These are phyloP conservation scores for Pinus taeda DNA, from an alignment of 75 land plant species.

Conservation along the genomic window DNA sequence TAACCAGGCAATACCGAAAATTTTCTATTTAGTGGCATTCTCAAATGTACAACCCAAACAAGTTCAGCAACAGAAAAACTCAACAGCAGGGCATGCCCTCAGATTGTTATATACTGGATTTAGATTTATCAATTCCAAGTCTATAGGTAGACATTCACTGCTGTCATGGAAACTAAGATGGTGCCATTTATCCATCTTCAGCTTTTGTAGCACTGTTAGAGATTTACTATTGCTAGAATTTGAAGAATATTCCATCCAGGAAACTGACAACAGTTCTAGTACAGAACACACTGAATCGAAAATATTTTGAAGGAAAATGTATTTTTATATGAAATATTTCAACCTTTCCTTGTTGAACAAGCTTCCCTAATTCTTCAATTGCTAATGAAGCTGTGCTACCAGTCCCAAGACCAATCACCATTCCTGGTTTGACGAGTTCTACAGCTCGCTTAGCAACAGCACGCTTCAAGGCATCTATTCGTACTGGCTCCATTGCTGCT, in stretches of 20 bases:
- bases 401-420: slow-evolving; percentile 61
- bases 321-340: neutral
- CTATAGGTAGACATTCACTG: neutral
- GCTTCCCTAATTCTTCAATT: slow-evolving; percentile 55
- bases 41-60: neutral
- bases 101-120: neutral
- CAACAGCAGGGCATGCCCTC: neutral
- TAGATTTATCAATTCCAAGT: neutral
- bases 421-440: slow-evolving; percentile 55
- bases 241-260: neutral
- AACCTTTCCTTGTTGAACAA: slow-evolving; percentile 44
- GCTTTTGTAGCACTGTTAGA: neutral
- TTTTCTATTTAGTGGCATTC: neutral
- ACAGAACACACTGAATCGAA: neutral
- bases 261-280: too few species aligned
- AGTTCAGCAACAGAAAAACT: neutral
- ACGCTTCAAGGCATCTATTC: slow-evolving; percentile 40
- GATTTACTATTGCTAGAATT: neutral
- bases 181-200: neutral
- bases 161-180: neutral
- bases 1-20: too few species aligned
- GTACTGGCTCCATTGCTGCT: slow-evolving; percentile 20
- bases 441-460: slow-evolving; percentile 57
- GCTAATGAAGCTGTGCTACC: slow-evolving; percentile 64
- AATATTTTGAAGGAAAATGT: neutral